phyloP scores from a whole-genome alignment of 129 eudicot species.

The Chrysanthemum lavandulifolium region DNA sequence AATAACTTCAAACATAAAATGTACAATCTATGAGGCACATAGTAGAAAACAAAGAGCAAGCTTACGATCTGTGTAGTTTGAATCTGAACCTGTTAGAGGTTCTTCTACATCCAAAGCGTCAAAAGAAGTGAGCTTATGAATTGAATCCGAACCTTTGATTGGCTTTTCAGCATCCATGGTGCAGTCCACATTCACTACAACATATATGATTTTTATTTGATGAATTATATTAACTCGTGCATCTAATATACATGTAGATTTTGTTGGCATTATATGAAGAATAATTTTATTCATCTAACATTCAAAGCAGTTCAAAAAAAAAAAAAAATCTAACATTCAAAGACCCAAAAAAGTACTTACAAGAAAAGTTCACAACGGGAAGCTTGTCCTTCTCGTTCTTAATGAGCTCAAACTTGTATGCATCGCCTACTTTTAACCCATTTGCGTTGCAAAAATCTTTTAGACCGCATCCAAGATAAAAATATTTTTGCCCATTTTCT shows the following conservation, averaged over 20 bases:
- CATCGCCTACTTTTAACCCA: slow-evolving; percentile 23
- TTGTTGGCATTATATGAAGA: too few relatives aligned
- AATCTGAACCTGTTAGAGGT: not conserved
- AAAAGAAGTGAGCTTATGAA: not conserved
- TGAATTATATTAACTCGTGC: too few relatives aligned
- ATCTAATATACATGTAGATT: too few relatives aligned
- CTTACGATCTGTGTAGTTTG: slow-evolving; percentile 8
- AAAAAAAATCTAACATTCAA: too few relatives aligned
- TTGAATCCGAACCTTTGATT: too few relatives aligned
- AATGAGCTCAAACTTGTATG: slow-evolving; percentile 25
- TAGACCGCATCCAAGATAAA: slow-evolving; percentile 1
- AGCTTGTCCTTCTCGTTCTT: slow-evolving; percentile 16
- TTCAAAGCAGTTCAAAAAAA: too few relatives aligned
- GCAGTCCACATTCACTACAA: too few relatives aligned
- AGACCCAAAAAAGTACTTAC: not conserved
- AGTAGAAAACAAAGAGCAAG: slow-evolving; percentile 17
- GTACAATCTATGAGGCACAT: not conserved
- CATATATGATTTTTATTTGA: too few relatives aligned
- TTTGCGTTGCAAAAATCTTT: slow-evolving; percentile 3
- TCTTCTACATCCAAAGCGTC: slow-evolving; percentile 3
- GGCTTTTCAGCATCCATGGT: too few relatives aligned
- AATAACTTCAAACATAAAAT: not conserved
- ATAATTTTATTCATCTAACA: too few relatives aligned
- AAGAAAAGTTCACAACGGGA: slow-evolving; percentile 15
- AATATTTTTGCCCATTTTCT: not conserved